Percentiles rank a stretch among this genome's conserved stretches.
These are phyloP conservation scores for Taiozyma sp. DNA, from an alignment of 1,139 yeast genomes.

Conservation along the genomic window DNA sequence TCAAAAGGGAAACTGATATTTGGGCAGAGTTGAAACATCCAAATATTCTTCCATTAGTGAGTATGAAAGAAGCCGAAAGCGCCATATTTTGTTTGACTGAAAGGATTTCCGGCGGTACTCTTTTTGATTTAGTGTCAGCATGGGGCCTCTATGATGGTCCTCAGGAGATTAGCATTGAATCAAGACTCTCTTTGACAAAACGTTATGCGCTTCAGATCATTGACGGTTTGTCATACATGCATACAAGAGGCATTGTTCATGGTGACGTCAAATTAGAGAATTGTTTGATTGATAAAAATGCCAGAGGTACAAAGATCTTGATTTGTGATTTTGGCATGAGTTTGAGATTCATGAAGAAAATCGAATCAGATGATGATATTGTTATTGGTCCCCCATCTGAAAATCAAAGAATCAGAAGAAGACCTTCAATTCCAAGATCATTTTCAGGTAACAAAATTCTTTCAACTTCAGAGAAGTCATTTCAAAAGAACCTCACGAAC, in stretches of 20 bases:
- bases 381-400: conserved; percentile 3
- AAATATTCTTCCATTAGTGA: conserved; percentile 57
- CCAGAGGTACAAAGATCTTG: conserved; percentile 33
- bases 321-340: conserved; percentile 90
- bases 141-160: conserved; percentile 50
- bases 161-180: conserved; percentile 19
- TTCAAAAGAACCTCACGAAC: conserved; percentile 23
- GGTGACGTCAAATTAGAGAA: conserved; percentile 90
- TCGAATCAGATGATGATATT: conserved; percentile 24
- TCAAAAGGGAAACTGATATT: conserved; percentile 64
- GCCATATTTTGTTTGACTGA: conserved; percentile 73
- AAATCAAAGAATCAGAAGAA: conserved; percentile 11
- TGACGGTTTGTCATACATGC: conserved; percentile 67
- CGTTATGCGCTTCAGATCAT: conserved; percentile 50
- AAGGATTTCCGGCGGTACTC: conserved; percentile 73
- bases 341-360: conserved; percentile 31
- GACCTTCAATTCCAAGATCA: conserved; percentile 40
- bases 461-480: conserved; percentile 9
- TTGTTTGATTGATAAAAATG: conserved; percentile 51
- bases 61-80: conserved; percentile 55
- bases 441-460: conserved; percentile 29
- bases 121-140: conserved; percentile 67
- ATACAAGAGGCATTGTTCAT: conserved; percentile 69
- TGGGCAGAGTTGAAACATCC: conserved; percentile 71
- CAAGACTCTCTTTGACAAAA: conserved; percentile 30